These are phyloP conservation scores for Mycosphaerelloides madeirae DNA, from an alignment of 2,329 filamentous ascomycete genomes.

Conservation along the genomic window DNA sequence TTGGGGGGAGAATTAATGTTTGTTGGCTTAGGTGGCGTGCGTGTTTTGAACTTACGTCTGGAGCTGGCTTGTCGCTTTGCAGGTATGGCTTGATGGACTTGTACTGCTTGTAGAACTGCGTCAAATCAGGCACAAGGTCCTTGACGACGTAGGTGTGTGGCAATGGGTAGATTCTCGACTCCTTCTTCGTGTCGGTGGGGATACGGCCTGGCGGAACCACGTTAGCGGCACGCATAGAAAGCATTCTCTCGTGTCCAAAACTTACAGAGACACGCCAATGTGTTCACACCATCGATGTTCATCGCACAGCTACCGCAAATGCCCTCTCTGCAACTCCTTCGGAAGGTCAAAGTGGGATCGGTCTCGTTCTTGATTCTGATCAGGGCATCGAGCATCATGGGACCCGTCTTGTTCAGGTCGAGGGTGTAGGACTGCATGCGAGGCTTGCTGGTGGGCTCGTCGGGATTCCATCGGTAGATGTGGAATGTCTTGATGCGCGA, in stretches of 20 bases:
- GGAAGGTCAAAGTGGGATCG: conserved; percentile 93
- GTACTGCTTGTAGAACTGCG: conserved; percentile 99
- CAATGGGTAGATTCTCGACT: conserved; percentile 93
- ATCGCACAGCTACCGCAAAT: conserved; percentile 99
- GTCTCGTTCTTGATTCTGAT: conserved; percentile 99
- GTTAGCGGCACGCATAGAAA: conserved; percentile 14
- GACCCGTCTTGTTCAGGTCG: conserved; percentile 97
- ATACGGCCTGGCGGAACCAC: conserved; percentile 73
- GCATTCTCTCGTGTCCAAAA: conserved; percentile 30
- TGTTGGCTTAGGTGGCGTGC: neutral
- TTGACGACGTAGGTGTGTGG: conserved; percentile 99
- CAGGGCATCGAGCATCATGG: conserved; percentile 95
- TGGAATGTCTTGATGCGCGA: conserved; percentile 87
- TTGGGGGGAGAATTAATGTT: conserved; percentile 17
- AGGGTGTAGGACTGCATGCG: conserved; percentile 91
- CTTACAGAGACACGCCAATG: conserved; percentile 93
- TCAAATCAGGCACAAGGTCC: conserved; percentile 95
- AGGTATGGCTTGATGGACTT: conserved; percentile 99
- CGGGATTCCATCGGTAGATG: conserved; percentile 98
- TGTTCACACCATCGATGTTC: conserved; percentile 99
- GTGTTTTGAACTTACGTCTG: conserved; percentile 61
- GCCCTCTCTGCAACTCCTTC: conserved; percentile 92
- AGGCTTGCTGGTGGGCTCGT: conserved; percentile 86
- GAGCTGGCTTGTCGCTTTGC: conserved; percentile 77
- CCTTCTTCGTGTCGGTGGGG: conserved; percentile 70